Base-by-base conservation (phyloP, 1,284 basidiomycete genomes). In the Lignosus rhinocerotis region DNA sequence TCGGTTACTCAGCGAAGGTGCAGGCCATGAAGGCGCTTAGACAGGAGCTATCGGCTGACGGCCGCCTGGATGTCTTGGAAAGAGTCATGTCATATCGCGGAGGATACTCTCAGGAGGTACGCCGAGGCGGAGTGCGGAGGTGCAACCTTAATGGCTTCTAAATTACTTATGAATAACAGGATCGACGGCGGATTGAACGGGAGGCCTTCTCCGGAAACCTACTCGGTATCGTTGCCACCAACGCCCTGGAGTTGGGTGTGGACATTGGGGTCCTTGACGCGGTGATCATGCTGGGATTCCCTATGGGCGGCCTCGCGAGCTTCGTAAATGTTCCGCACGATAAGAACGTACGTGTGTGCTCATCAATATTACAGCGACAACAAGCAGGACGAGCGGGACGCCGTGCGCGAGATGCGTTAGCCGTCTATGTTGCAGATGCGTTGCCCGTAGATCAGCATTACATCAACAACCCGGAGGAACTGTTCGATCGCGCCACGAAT, bases 341-440 rank as follows among this genome's bases (percentile, higher is more conserved):
- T 14, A 19, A 6, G 42, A 58, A 30, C 39, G 16, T 12, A 30
- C 39, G 34, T 36, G 53, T 38, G 47, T 30, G 19, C 43, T 44
- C 17, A 52, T 17, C 41, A 11, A 11, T 14, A 9, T 12, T 12
- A 36, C 64, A 93, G 85, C 80, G 90, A 36, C 94, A 96, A 78
- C 93, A 96, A 84, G 87, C 90, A 5, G 94, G 94, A 34, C 80
- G 94, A 65, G 94, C 94, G 16, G 94, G 94, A 4, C 84, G 94
- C 46, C 79, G 94, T 53, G 81, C 89, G 48, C 86, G 87, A 43
- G 94, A 96, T 69, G 88, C 93, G 16, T 78, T 96, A n/a, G 86
- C 88, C 0, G 78, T 96, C 53, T 80, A 93, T 41, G 83, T 96
- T 2, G 84, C 87, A 14, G 90, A 94, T 58, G 76, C 78, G 14